These are phyloP conservation scores for Cystoisospora suis DNA, from an alignment of 169 alveolate genomes.

Conservation along the genomic window DNA sequence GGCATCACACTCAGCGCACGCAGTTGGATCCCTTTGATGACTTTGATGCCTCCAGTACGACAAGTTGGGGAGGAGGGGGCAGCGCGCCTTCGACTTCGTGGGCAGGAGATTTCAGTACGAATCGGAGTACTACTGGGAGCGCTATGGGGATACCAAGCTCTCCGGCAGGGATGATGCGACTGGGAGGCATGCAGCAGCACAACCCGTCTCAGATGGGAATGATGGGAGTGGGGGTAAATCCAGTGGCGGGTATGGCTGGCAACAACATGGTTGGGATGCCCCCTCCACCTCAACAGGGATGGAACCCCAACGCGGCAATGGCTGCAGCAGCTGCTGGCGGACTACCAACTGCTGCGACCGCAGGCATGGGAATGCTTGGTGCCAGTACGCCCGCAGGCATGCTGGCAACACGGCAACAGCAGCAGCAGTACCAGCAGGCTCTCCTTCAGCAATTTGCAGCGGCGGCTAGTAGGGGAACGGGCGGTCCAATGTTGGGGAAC, in stretches of 20 bases:
- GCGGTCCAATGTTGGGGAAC: background rate
- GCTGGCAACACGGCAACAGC: too few species aligned
- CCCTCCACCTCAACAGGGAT: too few species aligned
- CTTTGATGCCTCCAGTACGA: background rate
- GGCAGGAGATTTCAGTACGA: background rate
- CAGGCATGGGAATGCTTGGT: too few species aligned
- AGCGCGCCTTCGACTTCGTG: background rate
- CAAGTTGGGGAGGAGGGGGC: background rate
- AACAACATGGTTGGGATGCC: too few species aligned
- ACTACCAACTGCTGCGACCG: too few species aligned
- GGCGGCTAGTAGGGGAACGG: background rate
- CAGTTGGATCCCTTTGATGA: background rate
- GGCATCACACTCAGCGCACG: background rate
- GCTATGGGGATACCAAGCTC: too few species aligned
- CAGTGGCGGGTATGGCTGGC: too few species aligned
- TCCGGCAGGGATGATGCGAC: background rate
- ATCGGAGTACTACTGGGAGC: too few species aligned
- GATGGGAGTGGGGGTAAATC: background rate
- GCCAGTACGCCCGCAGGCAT: too few species aligned
- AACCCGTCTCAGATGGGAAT: background rate
- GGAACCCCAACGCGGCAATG: too few species aligned
- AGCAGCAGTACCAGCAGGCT: background rate
- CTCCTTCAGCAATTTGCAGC: background rate
- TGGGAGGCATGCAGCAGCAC: conserved; percentile 12
- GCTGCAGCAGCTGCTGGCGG: too few species aligned